phyloP scores from a whole-genome alignment of 208 protist genomes.

The Vickermania spadyakhi region DNA sequence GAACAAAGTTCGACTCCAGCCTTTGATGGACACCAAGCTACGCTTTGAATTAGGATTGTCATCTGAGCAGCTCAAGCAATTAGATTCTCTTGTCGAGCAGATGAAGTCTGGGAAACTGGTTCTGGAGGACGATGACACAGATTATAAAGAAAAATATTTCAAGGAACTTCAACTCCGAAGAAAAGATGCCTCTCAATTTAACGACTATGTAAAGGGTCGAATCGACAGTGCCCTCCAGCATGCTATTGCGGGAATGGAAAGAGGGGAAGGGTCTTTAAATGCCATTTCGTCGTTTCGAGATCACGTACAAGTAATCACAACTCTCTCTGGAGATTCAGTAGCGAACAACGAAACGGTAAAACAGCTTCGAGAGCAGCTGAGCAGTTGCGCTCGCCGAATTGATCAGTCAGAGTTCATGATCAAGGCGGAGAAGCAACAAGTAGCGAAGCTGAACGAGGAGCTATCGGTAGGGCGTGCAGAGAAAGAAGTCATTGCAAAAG shows the following conservation, averaged over 20 bases:
- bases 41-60: constrained; percentile 75
- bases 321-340: neutral
- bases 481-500: constrained; percentile 41
- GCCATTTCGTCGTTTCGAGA: constrained; percentile 46
- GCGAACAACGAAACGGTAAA: neutral
- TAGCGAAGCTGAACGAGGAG: constrained; percentile 43
- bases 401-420: constrained; percentile 60
- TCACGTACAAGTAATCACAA: constrained; percentile 54
- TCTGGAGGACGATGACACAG: constrained; percentile 42
- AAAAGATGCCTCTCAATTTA: constrained; percentile 68
- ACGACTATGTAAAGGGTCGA: constrained; percentile 54
- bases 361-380: constrained; percentile 21
- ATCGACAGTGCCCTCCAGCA: constrained; percentile 56
- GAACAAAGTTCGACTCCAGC: constrained; percentile 86
- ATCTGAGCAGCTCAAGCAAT: constrained; percentile 68
- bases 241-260: constrained; percentile 33
- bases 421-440: constrained; percentile 31
- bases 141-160: constrained; percentile 78
- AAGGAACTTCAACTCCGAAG: constrained; percentile 46
- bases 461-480: constrained; percentile 39
- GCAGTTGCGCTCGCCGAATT: constrained; percentile 34
- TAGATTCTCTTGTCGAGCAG: constrained; percentile 74
- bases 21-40: constrained; percentile 81
- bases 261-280: constrained; percentile 5
- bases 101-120: constrained; percentile 64